Percentiles rank a stretch among this genome's conserved stretches.
These are phyloP conservation scores for Penicillium sp. DNA, from an alignment of 2,329 filamentous ascomycete species.

Conservation along the genomic window DNA sequence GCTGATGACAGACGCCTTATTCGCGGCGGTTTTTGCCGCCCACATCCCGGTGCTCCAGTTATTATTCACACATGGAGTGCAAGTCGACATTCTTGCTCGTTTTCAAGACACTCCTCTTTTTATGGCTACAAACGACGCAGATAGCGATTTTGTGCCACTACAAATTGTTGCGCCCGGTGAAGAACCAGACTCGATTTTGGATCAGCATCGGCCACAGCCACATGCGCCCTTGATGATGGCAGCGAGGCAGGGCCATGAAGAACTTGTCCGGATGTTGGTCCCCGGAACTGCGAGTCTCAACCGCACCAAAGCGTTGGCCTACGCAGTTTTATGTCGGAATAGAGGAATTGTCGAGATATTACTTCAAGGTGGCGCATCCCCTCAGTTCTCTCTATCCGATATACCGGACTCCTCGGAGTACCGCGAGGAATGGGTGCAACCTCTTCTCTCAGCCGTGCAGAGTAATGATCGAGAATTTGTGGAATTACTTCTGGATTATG, in stretches of 20 bases:
- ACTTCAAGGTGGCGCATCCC: background rate
- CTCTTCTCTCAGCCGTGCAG: background rate
- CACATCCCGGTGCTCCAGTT: background rate
- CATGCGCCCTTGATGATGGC: background rate
- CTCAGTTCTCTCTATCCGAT: background rate
- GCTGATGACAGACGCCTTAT: background rate
- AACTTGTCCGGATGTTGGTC: background rate
- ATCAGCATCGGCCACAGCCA: no score
- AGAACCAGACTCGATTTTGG: no score
- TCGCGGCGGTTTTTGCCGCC: background rate
- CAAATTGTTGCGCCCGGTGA: background rate
- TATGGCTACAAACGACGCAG: background rate
- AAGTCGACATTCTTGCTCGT: background rate
- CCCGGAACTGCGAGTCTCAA: background rate
- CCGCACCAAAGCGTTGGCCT: background rate
- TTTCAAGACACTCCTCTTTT: background rate
- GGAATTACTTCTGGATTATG: background rate
- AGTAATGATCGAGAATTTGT: rapidly evolving
- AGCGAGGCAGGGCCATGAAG: background rate
- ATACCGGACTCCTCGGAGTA: no score
- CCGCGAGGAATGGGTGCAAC: background rate
- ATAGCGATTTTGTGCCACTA: background rate
- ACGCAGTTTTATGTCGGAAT: background rate
- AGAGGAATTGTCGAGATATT: background rate
- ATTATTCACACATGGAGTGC: background rate